Evolutionary conservation across 2,329 filamentous ascomycete genomes (phyloP), one percentile per base, ranked within the genome.

Genomic region (Rugonectria rugulosa): DNA sequence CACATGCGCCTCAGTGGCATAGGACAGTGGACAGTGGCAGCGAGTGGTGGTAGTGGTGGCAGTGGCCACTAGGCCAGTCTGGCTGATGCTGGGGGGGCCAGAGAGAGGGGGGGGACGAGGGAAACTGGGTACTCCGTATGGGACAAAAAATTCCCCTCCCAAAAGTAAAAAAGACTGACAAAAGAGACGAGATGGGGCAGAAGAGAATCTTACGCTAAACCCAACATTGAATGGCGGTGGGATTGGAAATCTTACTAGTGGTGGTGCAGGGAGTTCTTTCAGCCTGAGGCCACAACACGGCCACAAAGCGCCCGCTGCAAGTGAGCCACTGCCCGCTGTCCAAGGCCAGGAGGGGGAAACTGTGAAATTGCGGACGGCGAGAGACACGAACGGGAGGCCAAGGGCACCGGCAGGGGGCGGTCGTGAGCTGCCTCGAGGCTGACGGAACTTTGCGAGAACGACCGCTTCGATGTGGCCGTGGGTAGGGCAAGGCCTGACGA

Each of bases 151-250:
- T 56, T 61, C 62, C 59, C 32, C 44, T 36, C 45, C 45, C 59
- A 61, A 60, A 54, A 14, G 6, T n/a, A 58, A 58, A 64, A 59
- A 48, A 57, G 51, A 61, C 56, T 59, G 56, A 61, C 59, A 62
- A 57, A 65, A 59, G 57, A 55, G 47, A 59, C 43, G 27, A 54
- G 56, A 59, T 49, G 53, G 45, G 57, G 67, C 59, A 61, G 64
- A 64, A 58, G 60, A 59, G 62, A 67, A 63, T 68, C 50, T 63
- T 64, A 64, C 71, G 70, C 71, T 73, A 73, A 64, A 60, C 71
- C 71, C 65, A 72, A 72, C 57, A 41, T 63, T 65, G 71, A 66
- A 67, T 72, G 66, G 70, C 65, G 70, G 71, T 70, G 70, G n/a
- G 69, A 69, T 68, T 68, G 66, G 59, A 67, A 66, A 63, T 70